Evolutionary conservation across 768 basidiomycete species (phyloP).

Genomic region (Arthromyces matolae): DNA sequence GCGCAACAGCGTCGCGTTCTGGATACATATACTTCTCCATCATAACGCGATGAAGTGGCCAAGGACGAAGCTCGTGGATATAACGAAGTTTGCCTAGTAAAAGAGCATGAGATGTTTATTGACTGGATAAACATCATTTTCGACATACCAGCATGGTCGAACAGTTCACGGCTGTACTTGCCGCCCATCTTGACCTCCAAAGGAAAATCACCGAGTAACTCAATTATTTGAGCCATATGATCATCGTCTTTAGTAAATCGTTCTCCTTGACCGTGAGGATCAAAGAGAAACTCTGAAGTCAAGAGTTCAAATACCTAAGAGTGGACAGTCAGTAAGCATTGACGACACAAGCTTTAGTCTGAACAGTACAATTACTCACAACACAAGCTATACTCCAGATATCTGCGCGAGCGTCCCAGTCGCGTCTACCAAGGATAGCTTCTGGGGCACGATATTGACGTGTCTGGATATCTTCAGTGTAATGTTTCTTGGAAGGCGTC

Average conservation of each 20-base stretch:
- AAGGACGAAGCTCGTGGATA: slow-evolving; percentile 70
- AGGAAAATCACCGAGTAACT: slow-evolving; percentile 79
- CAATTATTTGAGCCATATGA: slow-evolving; percentile 93
- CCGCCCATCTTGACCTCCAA: slow-evolving; percentile 77
- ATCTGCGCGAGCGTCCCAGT: slow-evolving; percentile 85
- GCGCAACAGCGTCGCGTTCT: slow-evolving; percentile 48
- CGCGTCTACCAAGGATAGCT: slow-evolving; percentile 81
- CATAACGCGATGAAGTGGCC: slow-evolving; percentile 84
- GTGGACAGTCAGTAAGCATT: background rate
- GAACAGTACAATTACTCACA: slow-evolving; percentile 35
- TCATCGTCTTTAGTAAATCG: slow-evolving; percentile 92
- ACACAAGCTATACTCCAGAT: slow-evolving; percentile 92
- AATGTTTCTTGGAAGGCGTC: slow-evolving; percentile 86
- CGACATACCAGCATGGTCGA: slow-evolving; percentile 63
- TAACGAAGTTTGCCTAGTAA: slow-evolving; percentile 61
- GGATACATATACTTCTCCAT: slow-evolving; percentile 82
- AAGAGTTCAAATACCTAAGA: slow-evolving; percentile 88
- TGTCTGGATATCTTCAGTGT: slow-evolving; percentile 95
- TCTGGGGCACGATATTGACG: slow-evolving; percentile 94
- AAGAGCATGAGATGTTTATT: background rate
- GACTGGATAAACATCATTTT: background rate
- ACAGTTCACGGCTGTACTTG: slow-evolving; percentile 80
- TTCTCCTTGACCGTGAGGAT: slow-evolving; percentile 78
- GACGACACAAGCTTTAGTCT: background rate
- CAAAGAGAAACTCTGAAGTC: slow-evolving; percentile 90